These are phyloP conservation scores for Lomentospora prolificans DNA, from an alignment of 2,329 filamentous ascomycete genomes.

Conservation along the genomic window DNA sequence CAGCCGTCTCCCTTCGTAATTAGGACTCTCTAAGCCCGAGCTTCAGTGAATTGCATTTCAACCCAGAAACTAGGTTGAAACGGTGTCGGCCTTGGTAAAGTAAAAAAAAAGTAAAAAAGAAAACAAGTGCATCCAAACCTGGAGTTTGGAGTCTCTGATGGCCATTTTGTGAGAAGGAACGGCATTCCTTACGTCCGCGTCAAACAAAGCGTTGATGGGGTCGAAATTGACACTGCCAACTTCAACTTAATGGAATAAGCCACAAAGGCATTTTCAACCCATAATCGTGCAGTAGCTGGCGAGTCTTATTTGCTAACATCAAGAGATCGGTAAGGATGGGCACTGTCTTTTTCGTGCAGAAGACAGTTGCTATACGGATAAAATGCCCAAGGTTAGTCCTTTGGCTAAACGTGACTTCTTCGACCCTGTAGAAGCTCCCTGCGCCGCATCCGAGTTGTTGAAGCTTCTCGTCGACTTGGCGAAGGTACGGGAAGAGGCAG, in stretches of 20 bases:
- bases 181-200: constrained; percentile 49
- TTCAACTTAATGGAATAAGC: constrained; percentile 56
- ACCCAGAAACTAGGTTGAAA: constrained; percentile 27
- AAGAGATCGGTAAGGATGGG: constrained; percentile 39
- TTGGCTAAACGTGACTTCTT: constrained; percentile 29
- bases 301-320: too few relatives aligned
- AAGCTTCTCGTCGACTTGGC: constrained; percentile 22
- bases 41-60: too few relatives aligned
- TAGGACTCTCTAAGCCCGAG: too few relatives aligned
- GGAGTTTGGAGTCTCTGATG: constrained; percentile 39
- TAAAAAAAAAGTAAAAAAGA: too few relatives aligned
- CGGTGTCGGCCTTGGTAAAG: constrained; percentile 34
- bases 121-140: constrained; percentile 21
- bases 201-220: constrained; percentile 45
- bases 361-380: constrained; percentile 35
- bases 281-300: too few relatives aligned
- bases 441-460: constrained; percentile 25
- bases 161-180: constrained; percentile 44
- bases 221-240: constrained; percentile 52
- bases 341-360: constrained; percentile 46
- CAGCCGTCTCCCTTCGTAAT: too few relatives aligned
- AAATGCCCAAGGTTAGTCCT: constrained; percentile 27
- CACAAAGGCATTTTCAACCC: too few relatives aligned
- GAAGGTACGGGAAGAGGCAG: not conserved
- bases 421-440: constrained; percentile 33